phyloP scores from a whole-genome alignment of 371 early-diverging fungal genomes.

The Mucor irregularis region DNA sequence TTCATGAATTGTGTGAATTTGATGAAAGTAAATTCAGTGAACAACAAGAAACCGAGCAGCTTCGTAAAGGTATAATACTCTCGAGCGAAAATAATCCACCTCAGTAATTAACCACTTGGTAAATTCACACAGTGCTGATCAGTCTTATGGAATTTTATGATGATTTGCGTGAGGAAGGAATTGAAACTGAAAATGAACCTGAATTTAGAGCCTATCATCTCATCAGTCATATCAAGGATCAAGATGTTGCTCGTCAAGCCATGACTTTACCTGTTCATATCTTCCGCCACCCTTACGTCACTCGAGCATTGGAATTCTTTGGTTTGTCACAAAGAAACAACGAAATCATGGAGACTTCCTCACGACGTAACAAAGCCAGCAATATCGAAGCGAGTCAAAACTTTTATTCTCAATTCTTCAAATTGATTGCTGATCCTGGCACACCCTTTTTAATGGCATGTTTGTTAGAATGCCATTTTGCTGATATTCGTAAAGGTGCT shows the following conservation, averaged over 20 bases:
- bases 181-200: conserved; percentile 73
- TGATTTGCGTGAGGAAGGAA: conserved; percentile 62
- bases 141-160: conserved; percentile 85
- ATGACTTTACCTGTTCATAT: conserved; percentile 57
- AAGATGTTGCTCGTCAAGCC: conserved; percentile 65
- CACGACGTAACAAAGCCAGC: conserved; percentile 44
- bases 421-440: conserved; percentile 49
- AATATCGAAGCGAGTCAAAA: conserved; percentile 65
- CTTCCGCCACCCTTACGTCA: conserved; percentile 59
- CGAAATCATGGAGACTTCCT: conserved; percentile 47
- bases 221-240: conserved; percentile 69
- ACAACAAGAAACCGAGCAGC: conserved; percentile 88
- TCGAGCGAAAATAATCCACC: neutral
- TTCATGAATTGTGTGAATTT: conserved; percentile 72
- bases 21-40: conserved; percentile 64
- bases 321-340: conserved; percentile 59
- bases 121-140: conserved; percentile 58
- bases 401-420: conserved; percentile 69
- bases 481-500: conserved; percentile 72
- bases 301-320: conserved; percentile 70
- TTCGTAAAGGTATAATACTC: conserved; percentile 69
- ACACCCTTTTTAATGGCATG: conserved; percentile 80
- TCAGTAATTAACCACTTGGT: too few species aligned
- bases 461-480: conserved; percentile 72
- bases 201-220: conserved; percentile 90